These are phyloP conservation scores for Neurospora terricola DNA, from an alignment of 495 filamentous ascomycete genomes.

Conservation along the genomic window DNA sequence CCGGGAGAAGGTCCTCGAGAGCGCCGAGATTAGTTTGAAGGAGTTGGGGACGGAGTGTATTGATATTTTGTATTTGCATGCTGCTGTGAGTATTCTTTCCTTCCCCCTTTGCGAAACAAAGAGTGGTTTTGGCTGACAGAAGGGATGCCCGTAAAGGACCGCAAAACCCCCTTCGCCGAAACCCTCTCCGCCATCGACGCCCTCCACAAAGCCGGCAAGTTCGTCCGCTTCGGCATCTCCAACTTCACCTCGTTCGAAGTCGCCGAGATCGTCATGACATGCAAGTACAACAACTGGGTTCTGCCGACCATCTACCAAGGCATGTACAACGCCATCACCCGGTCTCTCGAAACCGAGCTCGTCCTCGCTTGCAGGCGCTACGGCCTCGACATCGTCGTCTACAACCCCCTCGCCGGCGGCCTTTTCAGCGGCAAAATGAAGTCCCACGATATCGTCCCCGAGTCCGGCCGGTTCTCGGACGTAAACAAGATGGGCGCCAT, in stretches of 20 bases:
- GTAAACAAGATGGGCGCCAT: constrained; percentile 35
- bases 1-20: constrained; percentile 45
- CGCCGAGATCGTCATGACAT: constrained; percentile 77
- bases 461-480: constrained; percentile 61
- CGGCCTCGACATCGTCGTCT: constrained; percentile 79
- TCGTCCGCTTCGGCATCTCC: constrained; percentile 67
- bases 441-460: constrained; percentile 46
- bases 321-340: constrained; percentile 66
- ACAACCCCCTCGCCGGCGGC: constrained; percentile 82
- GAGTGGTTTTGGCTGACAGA: too few species aligned
- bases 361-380: constrained; percentile 74
- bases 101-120: too few species aligned
- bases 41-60: constrained; percentile 68
- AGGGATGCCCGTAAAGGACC: constrained; percentile 34
- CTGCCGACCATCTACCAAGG: constrained; percentile 55
- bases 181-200: constrained; percentile 69
- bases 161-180: constrained; percentile 65
- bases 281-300: constrained; percentile 67
- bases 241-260: constrained; percentile 90
- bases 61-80: constrained; percentile 86
- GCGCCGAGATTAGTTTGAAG: constrained; percentile 53
- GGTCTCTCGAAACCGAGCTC: constrained; percentile 71
- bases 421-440: constrained; percentile 83
- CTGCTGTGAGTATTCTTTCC: constrained; percentile 31
- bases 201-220: constrained; percentile 81